Conservation (phyloP, 306 rosid species). For the Glycine latifolia region DNA sequence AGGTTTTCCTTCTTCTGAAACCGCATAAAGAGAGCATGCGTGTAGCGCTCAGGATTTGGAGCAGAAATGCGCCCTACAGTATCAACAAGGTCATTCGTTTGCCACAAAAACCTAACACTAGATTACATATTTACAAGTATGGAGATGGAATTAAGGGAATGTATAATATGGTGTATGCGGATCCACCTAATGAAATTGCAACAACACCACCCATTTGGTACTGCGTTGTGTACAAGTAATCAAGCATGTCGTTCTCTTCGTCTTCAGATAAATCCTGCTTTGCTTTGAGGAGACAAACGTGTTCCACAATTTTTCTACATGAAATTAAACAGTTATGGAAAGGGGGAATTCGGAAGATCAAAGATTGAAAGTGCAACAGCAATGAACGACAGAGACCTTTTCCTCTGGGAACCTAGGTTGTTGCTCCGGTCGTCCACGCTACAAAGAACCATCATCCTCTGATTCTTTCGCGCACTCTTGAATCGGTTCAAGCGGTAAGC, state of each 20-base stretch:
- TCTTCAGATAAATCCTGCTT: conserved; percentile 72
- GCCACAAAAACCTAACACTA: not conserved
- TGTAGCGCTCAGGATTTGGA: conserved; percentile 60
- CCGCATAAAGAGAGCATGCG: conserved; percentile 80
- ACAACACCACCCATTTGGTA: conserved; percentile 95
- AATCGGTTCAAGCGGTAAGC: conserved; percentile 53
- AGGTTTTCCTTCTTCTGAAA: conserved; percentile 80
- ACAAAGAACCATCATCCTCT: conserved; percentile 46
- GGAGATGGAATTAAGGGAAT: conserved; percentile 1
- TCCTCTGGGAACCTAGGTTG: conserved; percentile 49
- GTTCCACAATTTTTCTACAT: conserved; percentile 83
- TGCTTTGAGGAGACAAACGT: conserved; percentile 74
- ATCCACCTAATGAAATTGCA: conserved; percentile 75
- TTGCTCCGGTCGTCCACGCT: conserved; percentile 57
- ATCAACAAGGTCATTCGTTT: conserved; percentile 34
- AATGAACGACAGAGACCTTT: conserved; percentile 52
- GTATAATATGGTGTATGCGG: not conserved
- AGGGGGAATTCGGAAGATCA: not conserved
- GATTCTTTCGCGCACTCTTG: conserved; percentile 43
- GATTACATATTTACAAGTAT: not conserved
- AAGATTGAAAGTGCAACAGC: not conserved
- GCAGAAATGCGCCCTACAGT: conserved; percentile 70
- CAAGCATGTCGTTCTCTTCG: conserved; percentile 89
- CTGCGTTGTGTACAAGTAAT: conserved; percentile 88
- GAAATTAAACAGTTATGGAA: conserved; percentile 33